These are phyloP conservation scores for Jamesozyma jinghongensis DNA, from an alignment of 805 yeast genomes.

Conservation along the genomic window DNA sequence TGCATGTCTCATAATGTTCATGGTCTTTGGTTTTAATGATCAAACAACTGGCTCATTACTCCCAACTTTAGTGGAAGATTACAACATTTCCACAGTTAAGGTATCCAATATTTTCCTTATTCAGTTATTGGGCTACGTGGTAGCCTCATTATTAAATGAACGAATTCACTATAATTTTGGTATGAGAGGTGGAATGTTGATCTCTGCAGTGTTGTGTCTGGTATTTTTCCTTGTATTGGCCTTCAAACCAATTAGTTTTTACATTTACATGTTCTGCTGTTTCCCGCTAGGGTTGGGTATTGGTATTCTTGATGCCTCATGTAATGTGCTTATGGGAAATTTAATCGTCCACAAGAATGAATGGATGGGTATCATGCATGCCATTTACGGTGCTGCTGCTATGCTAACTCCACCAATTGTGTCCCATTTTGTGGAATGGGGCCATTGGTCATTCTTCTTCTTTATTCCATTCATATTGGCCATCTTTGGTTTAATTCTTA, in stretches of 20 bases:
- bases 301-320: slow-evolving; percentile 29
- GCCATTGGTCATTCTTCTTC: slow-evolving; percentile 25
- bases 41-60: slow-evolving; percentile 29
- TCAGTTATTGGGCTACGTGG: slow-evolving; percentile 25
- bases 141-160: slow-evolving; percentile 27
- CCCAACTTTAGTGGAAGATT: slow-evolving; percentile 24
- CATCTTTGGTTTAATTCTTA: slow-evolving; percentile 27
- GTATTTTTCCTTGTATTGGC: slow-evolving; percentile 16
- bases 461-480: slow-evolving; percentile 30
- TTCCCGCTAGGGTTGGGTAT: slow-evolving; percentile 29
- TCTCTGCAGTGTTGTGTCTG: slow-evolving; percentile 14
- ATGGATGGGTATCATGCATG: slow-evolving; percentile 56
- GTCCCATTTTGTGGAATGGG: slow-evolving; percentile 32
- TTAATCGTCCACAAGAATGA: slow-evolving; percentile 41
- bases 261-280: slow-evolving; percentile 17
- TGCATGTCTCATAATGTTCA: slow-evolving; percentile 23
- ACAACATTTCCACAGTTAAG: slow-evolving; percentile 18
- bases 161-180: slow-evolving; percentile 21
- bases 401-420: slow-evolving; percentile 60
- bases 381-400: slow-evolving; percentile 64
- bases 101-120: slow-evolving; percentile 27
- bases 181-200: slow-evolving; percentile 24
- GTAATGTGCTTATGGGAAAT: slow-evolving; percentile 28
- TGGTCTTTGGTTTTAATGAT: slow-evolving; percentile 29
- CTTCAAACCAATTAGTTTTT: slow-evolving; percentile 19